Evolutionary conservation across 2,329 filamentous ascomycete species (phyloP), one percentile per base, ranked within the genome.

Genomic region (Ophiobolus disseminans): DNA sequence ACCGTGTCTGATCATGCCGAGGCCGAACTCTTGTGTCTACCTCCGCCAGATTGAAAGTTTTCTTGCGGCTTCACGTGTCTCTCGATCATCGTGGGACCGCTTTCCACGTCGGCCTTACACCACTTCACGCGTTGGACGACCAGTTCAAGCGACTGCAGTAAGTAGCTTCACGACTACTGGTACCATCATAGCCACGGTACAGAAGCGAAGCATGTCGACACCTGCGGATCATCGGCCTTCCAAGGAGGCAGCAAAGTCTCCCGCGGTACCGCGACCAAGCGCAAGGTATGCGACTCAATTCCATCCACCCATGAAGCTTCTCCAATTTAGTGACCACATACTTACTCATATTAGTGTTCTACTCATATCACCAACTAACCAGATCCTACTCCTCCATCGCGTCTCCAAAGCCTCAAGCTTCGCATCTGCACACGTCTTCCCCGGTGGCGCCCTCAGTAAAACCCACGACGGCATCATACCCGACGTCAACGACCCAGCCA

Each of bases 361-460:
- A 25, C 81, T 97, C 11, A 79, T 99, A 38, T 97, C 94, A 0
- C 88, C 91, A 0, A 80, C 82, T 40, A 97, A 97, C 71, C 86
- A 96, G 70, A 85, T 97, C 37, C 82, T 99, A 1, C 84, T 97
- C 14, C 84, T 97, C 7, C 91, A 91, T 71, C 87, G 94, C 54
- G 90, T 96, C 2, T 82, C 87, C 57, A 91, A 88, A 1, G 94
- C 90, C 0, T 85, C 84, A 1, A 88, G 91, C 2, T 97, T 97
- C 66, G 84, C 93, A 3, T 93, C 90, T 0, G 94, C 93, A 0
- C 91, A 97, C 68, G 94, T 99, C 52, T 99, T 99, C 60, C 93
- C 94, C 0, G 94, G 94, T 25, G 94, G 94, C 5, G 91, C 91
- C 63, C 80, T 96, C 17, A 88, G 91, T 10, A 73, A 83, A 0